Percentiles rank a stretch among this genome's conserved stretches.
phyloP scores from a whole-genome alignment of 495 filamentous ascomycete species.

The Aspergillus baeticus region DNA sequence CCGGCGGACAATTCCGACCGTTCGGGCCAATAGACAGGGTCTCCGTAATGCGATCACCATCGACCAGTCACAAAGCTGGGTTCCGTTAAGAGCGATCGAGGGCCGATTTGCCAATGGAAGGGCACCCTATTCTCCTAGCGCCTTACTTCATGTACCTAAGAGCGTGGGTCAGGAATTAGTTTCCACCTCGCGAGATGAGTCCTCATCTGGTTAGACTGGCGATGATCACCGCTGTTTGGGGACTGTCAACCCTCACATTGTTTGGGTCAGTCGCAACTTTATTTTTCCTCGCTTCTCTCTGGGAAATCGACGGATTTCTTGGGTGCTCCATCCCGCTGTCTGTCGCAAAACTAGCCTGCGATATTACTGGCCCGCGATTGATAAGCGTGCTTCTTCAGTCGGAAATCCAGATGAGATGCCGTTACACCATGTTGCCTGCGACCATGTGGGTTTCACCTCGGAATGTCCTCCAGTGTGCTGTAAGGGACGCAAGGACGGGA shows the following conservation, averaged over 20 bases:
- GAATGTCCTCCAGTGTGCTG: neutral
- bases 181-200: conserved; percentile 21
- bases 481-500: neutral
- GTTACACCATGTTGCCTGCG: neutral
- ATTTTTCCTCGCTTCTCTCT: conserved; percentile 2
- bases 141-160: neutral
- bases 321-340: neutral
- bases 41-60: conserved; percentile 20
- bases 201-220: conserved; percentile 17
- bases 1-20: conserved; percentile 11
- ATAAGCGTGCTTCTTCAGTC: neutral
- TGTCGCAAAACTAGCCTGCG: neutral
- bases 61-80: conserved; percentile 2
- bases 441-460: neutral
- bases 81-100: neutral
- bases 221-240: conserved; percentile 15
- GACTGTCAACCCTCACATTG: conserved; percentile 4
- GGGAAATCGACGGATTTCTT: neutral
- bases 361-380: neutral
- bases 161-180: conserved; percentile 3
- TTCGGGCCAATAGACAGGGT: conserved; percentile 14
- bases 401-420: neutral
- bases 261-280: conserved; percentile 15
- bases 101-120: conserved; percentile 10
- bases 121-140: neutral